Evolutionary conservation across 1,139 yeast species (phyloP).

Genomic region (Lodderomyces beijingensis): DNA sequence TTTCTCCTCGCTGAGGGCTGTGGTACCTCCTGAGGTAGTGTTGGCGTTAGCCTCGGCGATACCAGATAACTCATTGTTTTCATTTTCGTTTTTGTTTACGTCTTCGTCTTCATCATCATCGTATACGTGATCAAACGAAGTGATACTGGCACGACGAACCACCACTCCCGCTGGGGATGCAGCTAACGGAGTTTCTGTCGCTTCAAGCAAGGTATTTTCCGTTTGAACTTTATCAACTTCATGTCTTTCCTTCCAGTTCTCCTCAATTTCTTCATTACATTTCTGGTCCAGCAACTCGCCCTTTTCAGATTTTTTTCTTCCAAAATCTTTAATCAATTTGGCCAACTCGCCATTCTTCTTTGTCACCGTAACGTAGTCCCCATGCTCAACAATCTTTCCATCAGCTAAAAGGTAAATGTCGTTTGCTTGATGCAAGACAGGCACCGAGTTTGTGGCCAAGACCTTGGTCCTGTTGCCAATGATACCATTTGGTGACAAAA

Average conservation of each 20-base stretch:
- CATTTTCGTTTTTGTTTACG: conserved; percentile 5
- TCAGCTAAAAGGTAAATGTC: conserved; percentile 22
- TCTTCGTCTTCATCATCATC: conserved; percentile 12
- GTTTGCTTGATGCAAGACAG: conserved; percentile 26
- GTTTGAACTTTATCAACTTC: conserved; percentile 5
- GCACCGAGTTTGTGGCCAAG: conserved; percentile 31
- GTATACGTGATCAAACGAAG: conserved; percentile 19
- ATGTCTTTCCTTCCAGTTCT: conserved; percentile 8
- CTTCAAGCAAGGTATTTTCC: conserved; percentile 15
- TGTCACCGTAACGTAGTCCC: conserved; percentile 25
- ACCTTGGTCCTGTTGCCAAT: conserved; percentile 27
- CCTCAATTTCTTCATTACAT: background rate
- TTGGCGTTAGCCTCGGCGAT: no score
- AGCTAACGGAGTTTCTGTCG: background rate
- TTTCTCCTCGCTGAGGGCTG: conserved; percentile 27
- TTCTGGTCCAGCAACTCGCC: background rate
- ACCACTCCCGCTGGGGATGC: conserved; percentile 22
- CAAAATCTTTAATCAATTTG: conserved; percentile 24
- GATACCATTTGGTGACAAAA: conserved; percentile 23
- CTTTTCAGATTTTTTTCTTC: conserved; percentile 13
- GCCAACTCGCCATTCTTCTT: conserved; percentile 28
- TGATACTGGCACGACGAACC: conserved; percentile 18
- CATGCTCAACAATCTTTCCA: conserved; percentile 27
- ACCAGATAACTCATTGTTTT: background rate
- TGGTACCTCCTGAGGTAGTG: conserved; percentile 15